phyloP scores from a whole-genome alignment of 2,329 filamentous ascomycete species.

The Talaromyces islandicus region DNA sequence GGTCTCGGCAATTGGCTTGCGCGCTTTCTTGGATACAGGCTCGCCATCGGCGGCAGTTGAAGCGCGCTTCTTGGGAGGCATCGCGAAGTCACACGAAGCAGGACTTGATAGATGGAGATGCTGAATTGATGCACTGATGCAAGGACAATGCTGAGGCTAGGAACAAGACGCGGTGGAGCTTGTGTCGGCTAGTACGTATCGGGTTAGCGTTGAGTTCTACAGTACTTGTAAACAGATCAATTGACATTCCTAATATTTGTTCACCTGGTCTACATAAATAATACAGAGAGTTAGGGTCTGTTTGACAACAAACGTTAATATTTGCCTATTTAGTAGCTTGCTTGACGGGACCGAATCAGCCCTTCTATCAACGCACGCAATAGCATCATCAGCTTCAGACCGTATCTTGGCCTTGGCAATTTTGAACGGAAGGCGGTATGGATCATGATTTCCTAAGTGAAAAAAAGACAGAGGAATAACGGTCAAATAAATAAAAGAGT shows the following conservation, averaged over 20 bases:
- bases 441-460: conserved; percentile 50
- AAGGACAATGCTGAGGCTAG: not conserved
- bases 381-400: no score
- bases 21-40: conserved; percentile 19
- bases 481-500: conserved; percentile 36
- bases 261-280: not conserved
- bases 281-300: no score
- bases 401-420: conserved; percentile 11
- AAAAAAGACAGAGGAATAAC: conserved; percentile 45
- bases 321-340: not conserved
- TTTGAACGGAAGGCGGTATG: conserved; percentile 27
- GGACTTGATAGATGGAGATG: not conserved
- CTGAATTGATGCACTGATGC: not conserved
- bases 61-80: conserved; percentile 23
- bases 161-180: not conserved
- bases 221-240: not conserved
- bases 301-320: no score
- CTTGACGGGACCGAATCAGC: not conserved
- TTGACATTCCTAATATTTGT: not conserved
- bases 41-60: conserved; percentile 16
- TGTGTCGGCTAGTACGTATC: not conserved
- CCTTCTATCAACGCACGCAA: not conserved
- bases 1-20: conserved; percentile 11
- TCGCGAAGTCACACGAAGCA: not conserved
- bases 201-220: not conserved